Evolutionary conservation across 305 asterid genomes (phyloP).

Genomic region (Solanum chacoense): DNA sequence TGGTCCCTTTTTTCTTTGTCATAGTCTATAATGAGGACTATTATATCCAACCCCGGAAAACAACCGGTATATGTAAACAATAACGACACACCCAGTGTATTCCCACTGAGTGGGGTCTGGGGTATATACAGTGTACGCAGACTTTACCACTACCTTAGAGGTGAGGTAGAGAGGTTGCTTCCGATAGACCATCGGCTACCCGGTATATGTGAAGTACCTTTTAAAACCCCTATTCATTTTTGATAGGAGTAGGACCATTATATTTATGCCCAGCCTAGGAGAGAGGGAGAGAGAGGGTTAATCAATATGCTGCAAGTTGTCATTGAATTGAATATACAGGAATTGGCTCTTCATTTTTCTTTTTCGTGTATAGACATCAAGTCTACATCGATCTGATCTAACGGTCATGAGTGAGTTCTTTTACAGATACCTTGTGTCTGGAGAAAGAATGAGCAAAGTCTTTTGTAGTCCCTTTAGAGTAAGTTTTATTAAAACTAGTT

Average conservation of each 20-base stretch:
- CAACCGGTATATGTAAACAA: neutral
- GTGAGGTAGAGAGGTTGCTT: neutral
- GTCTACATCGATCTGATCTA: neutral
- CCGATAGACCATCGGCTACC: neutral
- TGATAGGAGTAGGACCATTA: constrained; percentile 6
- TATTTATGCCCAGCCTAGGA: neutral
- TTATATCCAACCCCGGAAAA: neutral
- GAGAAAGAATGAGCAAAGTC: neutral
- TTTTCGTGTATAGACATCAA: neutral
- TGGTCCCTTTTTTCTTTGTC: constrained; percentile 2
- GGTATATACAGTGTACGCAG: neutral
- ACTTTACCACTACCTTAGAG: neutral
- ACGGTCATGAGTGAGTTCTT: constrained; percentile 1
- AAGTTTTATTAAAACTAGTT: neutral
- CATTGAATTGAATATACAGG: neutral
- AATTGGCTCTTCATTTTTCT: neutral
- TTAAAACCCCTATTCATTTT: neutral
- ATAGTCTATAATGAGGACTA: neutral
- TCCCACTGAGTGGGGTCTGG: neutral
- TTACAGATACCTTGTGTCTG: neutral
- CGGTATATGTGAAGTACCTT: neutral
- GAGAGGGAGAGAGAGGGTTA: neutral
- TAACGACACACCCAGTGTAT: neutral
- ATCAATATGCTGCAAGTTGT: neutral
- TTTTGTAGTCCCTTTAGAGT: constrained; percentile 1